Percentiles rank a stretch among this genome's conserved stretches.
Conservation (phyloP, 495 filamentous ascomycete species). For the Xylaria intraflava region DNA sequence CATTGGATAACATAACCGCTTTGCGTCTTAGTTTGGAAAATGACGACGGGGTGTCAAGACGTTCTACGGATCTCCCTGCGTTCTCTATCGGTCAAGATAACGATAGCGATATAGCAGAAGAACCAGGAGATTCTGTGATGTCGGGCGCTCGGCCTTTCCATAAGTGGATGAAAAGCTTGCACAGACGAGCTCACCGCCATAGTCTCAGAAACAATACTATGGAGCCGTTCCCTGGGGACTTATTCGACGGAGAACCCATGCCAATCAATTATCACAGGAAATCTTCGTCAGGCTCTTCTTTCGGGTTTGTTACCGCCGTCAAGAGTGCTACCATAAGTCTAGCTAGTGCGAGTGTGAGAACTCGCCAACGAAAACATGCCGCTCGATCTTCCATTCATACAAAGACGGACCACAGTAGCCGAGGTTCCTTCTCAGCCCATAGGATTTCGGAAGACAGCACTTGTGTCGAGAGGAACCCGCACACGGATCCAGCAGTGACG, state of each 20-base stretch:
- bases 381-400: constrained; percentile 48
- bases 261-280: constrained; percentile 43
- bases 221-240: constrained; percentile 41
- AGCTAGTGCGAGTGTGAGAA: constrained; percentile 58
- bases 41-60: constrained; percentile 23
- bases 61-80: constrained; percentile 22
- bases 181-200: constrained; percentile 42
- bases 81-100: constrained; percentile 12
- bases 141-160: constrained; percentile 40
- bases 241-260: constrained; percentile 24
- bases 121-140: constrained; percentile 6
- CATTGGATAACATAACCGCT: constrained; percentile 39
- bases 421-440: constrained; percentile 49
- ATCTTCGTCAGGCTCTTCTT: constrained; percentile 63
- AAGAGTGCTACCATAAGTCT: constrained; percentile 72
- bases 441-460: constrained; percentile 64
- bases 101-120: constrained; percentile 5
- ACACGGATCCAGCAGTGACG: constrained; percentile 64
- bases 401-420: constrained; percentile 57
- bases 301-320: constrained; percentile 64
- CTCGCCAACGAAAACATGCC: constrained; percentile 49
- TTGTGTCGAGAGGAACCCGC: constrained; percentile 43
- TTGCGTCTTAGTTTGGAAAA: constrained; percentile 32
- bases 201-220: constrained; percentile 21
- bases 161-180: constrained; percentile 53